phyloP scores from a whole-genome alignment of 129 eudicot species.

The Silybum marianum region DNA sequence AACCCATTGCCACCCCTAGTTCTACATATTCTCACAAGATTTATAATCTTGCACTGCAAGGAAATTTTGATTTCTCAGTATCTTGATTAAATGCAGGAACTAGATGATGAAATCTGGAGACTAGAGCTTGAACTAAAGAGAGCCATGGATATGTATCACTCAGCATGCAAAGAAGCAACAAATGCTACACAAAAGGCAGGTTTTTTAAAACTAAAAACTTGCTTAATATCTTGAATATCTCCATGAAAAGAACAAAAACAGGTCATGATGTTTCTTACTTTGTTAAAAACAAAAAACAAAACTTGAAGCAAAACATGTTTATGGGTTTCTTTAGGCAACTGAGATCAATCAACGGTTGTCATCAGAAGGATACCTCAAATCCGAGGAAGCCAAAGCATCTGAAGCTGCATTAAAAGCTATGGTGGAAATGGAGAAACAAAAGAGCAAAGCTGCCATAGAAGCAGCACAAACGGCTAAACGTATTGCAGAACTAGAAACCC shows the following conservation, averaged over 20 bases:
- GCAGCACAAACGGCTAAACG: conserved; percentile 58
- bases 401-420: conserved; percentile 46
- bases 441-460: conserved; percentile 59
- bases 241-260: not conserved
- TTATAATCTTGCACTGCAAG: not conserved
- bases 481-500: conserved; percentile 54
- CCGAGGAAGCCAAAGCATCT: conserved; percentile 30
- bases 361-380: conserved; percentile 26
- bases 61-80: not conserved
- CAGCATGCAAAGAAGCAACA: conserved; percentile 48
- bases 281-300: not conserved
- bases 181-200: conserved; percentile 46
- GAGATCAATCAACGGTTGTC: conserved; percentile 38
- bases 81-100: conserved; percentile 31
- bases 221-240: not conserved
- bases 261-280: not conserved
- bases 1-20: no score
- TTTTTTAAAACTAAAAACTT: not conserved
- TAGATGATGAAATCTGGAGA: conserved; percentile 53
- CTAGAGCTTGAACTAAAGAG: conserved; percentile 53
- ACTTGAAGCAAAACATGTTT: not conserved
- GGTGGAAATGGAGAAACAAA: conserved; percentile 57
- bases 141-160: conserved; percentile 52
- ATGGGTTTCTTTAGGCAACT: conserved; percentile 34
- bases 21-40: not conserved